phyloP scores from a whole-genome alignment of 2,329 filamentous ascomycete genomes.

The Remersonia thermophila region DNA sequence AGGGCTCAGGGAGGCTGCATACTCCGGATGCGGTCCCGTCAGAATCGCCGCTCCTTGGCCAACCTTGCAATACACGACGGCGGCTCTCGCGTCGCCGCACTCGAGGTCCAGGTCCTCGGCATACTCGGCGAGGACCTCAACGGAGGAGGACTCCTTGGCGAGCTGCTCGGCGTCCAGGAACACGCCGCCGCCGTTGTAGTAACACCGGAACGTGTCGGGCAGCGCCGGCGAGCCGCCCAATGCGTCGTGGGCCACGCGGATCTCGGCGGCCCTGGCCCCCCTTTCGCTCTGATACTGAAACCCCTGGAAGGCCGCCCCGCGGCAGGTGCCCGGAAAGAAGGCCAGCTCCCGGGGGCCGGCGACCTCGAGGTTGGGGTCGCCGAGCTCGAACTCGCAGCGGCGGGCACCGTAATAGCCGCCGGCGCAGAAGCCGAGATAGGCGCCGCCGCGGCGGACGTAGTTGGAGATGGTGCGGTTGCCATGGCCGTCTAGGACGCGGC shows the following conservation, averaged over 20 bases:
- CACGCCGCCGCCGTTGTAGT: constrained; percentile 90
- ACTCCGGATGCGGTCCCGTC: constrained; percentile 90
- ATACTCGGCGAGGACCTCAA: constrained; percentile 77
- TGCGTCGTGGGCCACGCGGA: constrained; percentile 50
- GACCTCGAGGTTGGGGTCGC: constrained; percentile 69
- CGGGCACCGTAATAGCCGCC: constrained; percentile 81
- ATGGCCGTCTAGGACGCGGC: constrained; percentile 70
- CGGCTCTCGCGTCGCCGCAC: constrained; percentile 59
- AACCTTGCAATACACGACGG: constrained; percentile 71
- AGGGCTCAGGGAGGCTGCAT: constrained; percentile 8
- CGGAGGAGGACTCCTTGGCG: constrained; percentile 38
- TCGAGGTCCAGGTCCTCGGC: constrained; percentile 63
- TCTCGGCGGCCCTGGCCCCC: constrained; percentile 60
- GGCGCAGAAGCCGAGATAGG: constrained; percentile 85
- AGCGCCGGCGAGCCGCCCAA: constrained; percentile 39
- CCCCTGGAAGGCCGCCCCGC: constrained; percentile 75
- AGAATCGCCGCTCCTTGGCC: constrained; percentile 70
- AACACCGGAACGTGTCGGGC: constrained; percentile 55
- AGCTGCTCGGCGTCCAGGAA: constrained; percentile 68
- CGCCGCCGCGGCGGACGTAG: constrained; percentile 74
- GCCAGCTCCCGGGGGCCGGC: constrained; percentile 71
- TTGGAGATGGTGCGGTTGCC: constrained; percentile 77
- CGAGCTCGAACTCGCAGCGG: constrained; percentile 84
- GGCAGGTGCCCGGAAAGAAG: constrained; percentile 79
- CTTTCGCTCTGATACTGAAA: constrained; percentile 85